Evolutionary conservation across 176 grass and related monocot genomes (phyloP).

Genomic region (Tillandsia fasciculata): DNA sequence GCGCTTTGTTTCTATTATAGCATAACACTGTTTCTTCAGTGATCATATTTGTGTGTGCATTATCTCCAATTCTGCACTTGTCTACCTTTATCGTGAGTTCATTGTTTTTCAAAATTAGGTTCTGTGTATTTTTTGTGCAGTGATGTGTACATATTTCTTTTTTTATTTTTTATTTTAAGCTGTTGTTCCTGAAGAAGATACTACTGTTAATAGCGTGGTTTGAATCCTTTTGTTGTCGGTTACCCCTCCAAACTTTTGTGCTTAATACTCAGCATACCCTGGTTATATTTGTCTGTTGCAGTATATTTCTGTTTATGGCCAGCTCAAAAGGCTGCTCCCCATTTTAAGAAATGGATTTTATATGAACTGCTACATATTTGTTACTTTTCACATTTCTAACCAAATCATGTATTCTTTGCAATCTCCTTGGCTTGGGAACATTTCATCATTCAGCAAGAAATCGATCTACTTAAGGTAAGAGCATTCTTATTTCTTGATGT

Average conservation of each 20-base stretch:
- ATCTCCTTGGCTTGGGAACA: conserved; percentile 19
- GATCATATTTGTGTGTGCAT: background rate
- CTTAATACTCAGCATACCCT: background rate
- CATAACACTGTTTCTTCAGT: no score
- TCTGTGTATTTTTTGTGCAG: no score
- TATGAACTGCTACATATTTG: conserved; percentile 22
- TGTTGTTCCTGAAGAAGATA: no score
- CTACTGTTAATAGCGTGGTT: no score
- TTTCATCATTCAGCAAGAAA: conserved; percentile 86
- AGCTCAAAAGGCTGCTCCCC: background rate
- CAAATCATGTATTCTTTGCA: conserved; percentile 17
- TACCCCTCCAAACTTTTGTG: background rate
- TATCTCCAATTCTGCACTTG: background rate
- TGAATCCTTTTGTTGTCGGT: background rate
- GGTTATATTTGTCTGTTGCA: background rate
- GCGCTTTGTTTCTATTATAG: background rate
- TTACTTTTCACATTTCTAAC: conserved; percentile 33
- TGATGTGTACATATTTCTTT: no score
- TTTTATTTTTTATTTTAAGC: no score
- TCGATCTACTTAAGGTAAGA: conserved; percentile 95
- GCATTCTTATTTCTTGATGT: conserved; percentile 3
- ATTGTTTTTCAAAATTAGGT: no score
- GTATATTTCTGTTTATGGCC: background rate
- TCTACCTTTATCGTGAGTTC: background rate
- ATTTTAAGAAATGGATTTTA: conserved; percentile 4